Evolutionary conservation across 345 rosid species (phyloP).

Genomic region (Excoecaria agallocha): DNA sequence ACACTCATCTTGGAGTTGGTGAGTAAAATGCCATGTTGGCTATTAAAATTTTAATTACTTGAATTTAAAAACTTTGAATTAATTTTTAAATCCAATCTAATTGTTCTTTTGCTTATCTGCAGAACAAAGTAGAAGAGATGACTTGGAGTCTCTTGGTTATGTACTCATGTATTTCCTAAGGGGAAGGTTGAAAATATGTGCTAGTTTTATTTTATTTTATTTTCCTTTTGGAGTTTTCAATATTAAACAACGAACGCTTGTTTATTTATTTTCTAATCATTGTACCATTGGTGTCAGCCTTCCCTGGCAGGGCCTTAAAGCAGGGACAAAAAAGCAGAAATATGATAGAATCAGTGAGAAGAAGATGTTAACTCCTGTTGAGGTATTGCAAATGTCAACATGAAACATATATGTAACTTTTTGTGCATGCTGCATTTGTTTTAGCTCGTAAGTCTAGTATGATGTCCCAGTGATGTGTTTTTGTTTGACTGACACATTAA

Average conservation of each 20-base stretch:
- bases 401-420: background rate
- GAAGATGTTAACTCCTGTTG: conserved; percentile 32
- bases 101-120: conserved; percentile 5
- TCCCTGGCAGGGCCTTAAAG: conserved; percentile 37
- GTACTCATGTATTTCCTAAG: conserved; percentile 36
- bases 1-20: conserved; percentile 37
- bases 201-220: background rate
- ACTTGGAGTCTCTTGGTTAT: conserved; percentile 34
- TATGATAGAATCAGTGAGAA: conserved; percentile 33
- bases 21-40: conserved; percentile 8
- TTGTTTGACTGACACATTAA: background rate
- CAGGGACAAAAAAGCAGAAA: conserved; percentile 31
- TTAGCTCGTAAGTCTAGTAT: background rate
- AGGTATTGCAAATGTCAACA: conserved; percentile 19
- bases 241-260: background rate
- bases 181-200: conserved; percentile 23
- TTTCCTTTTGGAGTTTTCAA: background rate
- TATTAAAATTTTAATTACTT: background rate
- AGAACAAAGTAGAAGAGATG: conserved; percentile 36
- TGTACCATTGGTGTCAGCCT: conserved; percentile 23
- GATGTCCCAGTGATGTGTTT: background rate
- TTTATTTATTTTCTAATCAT: conserved; percentile 4
- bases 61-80: background rate
- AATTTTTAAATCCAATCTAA: background rate
- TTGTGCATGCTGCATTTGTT: background rate